Conservation (phyloP, 257 asterid genomes). For the Lycium ferocissimum region DNA sequence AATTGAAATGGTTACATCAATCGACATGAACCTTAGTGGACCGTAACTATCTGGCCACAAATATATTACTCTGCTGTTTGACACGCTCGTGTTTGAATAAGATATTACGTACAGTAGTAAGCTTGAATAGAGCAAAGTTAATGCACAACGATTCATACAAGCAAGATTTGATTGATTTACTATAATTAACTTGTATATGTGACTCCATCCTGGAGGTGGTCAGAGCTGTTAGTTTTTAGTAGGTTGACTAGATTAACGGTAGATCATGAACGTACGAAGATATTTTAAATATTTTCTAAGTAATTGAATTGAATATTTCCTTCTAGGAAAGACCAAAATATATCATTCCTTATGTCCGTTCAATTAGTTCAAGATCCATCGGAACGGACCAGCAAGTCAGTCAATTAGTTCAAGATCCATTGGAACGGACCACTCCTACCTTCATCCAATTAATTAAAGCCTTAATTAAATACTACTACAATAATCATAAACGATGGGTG, state of each 20-base stretch:
- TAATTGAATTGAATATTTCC: constrained; percentile 13
- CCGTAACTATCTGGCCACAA: neutral
- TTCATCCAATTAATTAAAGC: neutral
- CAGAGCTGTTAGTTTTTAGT: constrained; percentile 15
- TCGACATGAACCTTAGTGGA: neutral
- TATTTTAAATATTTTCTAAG: neutral
- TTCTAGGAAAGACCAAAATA: neutral
- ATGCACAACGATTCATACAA: neutral
- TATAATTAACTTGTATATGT: neutral
- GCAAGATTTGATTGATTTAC: neutral
- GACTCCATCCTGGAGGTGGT: neutral
- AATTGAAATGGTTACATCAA: neutral
- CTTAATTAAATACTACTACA: neutral
- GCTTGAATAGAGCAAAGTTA: neutral
- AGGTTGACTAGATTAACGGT: neutral
- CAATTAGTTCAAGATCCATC: constrained; percentile 13
- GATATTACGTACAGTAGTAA: neutral
- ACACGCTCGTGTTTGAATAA: neutral
- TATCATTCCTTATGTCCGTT: neutral
- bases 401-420: no score
- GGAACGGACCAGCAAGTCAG: neutral
- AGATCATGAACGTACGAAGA: no score
- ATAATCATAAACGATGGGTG: neutral
- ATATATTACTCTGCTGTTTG: no score
- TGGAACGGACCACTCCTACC: neutral